Evolutionary conservation across 2,329 filamentous ascomycete species (phyloP).

Genomic region (Blastomyces gilchristii): DNA sequence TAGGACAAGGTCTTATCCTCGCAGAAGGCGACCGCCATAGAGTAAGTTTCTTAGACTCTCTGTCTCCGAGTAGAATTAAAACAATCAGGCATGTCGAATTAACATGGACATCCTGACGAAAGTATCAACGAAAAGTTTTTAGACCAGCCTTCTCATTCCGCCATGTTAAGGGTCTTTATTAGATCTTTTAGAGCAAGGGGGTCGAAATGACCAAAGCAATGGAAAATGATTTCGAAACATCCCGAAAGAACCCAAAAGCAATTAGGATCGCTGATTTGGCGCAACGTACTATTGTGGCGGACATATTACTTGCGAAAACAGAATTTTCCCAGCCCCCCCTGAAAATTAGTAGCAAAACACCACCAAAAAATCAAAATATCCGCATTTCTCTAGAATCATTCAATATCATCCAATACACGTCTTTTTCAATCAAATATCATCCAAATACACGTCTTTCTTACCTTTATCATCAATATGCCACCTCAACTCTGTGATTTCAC

Average conservation of each 20-base stretch:
- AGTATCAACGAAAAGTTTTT: slow-evolving; percentile 61
- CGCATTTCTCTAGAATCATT: no score
- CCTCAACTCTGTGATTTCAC: no score
- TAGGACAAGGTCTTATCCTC: slow-evolving; percentile 47
- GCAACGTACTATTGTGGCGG: no score
- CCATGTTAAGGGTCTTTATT: slow-evolving; percentile 75
- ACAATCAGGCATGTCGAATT: background rate
- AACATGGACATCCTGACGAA: background rate
- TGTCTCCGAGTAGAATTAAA: background rate
- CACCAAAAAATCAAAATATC: no score
- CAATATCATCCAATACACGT: no score
- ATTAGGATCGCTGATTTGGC: slow-evolving; percentile 54
- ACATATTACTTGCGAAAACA: no score
- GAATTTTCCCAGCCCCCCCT: no score
- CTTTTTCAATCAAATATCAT: no score
- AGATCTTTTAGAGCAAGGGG: slow-evolving; percentile 72
- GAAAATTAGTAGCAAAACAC: no score
- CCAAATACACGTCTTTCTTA: no score
- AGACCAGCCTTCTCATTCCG: slow-evolving; percentile 78
- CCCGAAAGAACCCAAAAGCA: slow-evolving; percentile 24
- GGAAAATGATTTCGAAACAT: slow-evolving; percentile 31
- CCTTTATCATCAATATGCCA: no score
- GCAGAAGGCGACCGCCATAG: slow-evolving; percentile 90
- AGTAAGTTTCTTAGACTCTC: slow-evolving; percentile 26
- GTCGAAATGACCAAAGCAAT: slow-evolving; percentile 57